These are phyloP conservation scores for Nakazawaea populi DNA, from an alignment of 805 yeast genomes.

Conservation along the genomic window DNA sequence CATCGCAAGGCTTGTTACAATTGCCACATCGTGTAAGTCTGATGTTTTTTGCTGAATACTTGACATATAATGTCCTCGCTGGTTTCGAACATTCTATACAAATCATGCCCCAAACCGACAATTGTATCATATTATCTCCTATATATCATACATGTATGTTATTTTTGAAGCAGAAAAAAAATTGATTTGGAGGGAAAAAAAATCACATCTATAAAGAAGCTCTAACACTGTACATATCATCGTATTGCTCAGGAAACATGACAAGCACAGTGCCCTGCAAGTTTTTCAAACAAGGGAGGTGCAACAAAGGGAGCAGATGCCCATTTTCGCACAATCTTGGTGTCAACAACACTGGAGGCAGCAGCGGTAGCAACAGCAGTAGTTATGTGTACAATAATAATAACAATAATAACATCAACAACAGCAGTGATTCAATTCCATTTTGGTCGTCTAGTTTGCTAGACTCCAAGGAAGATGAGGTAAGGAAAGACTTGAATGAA, in stretches of 20 bases:
- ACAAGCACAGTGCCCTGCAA: slow-evolving; percentile 32
- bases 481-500: slow-evolving; percentile 18
- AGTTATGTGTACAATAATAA: background rate
- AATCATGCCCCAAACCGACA: slow-evolving; percentile 45
- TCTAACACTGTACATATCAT: too few relatives aligned
- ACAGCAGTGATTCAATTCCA: slow-evolving; percentile 4
- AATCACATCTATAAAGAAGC: background rate
- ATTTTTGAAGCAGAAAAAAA: background rate
- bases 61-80: slow-evolving; percentile 59
- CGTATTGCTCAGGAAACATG: slow-evolving; percentile 5
- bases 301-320: slow-evolving; percentile 38
- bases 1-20: slow-evolving; percentile 78
- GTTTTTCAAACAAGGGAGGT: slow-evolving; percentile 35
- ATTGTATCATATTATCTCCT: too few relatives aligned
- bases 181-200: slow-evolving; percentile 1
- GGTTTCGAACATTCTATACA: slow-evolving; percentile 83
- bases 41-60: slow-evolving; percentile 73
- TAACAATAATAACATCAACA: slow-evolving; percentile 5
- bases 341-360: slow-evolving; percentile 6
- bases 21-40: slow-evolving; percentile 68
- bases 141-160: too few relatives aligned
- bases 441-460: slow-evolving; percentile 20
- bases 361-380: slow-evolving; percentile 6
- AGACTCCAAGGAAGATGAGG: slow-evolving; percentile 21
- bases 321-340: slow-evolving; percentile 34